Evolutionary conservation across 306 rosid genomes (phyloP), one percentile per base, ranked within the genome.

Genomic region (Cicer cuneatum): DNA sequence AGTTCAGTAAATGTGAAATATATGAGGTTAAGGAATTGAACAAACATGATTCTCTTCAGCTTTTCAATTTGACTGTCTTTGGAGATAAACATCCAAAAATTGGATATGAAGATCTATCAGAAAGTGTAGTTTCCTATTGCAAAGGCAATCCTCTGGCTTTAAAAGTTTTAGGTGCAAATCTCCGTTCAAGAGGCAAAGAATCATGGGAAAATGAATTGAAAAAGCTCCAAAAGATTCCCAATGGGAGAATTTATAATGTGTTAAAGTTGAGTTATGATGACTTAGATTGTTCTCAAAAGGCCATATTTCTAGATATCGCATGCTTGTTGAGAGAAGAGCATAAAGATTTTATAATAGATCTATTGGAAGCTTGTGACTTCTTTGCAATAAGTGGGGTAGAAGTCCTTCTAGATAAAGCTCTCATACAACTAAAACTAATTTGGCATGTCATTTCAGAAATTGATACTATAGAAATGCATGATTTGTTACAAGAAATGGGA

Each of bases 1-100:
- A 13, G 18, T 42, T 59, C 13, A 1, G 29, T 76, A 33, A 58
- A 11, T 58, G 65, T 58, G 64, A 19, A 45, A 54, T 60, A 38
- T 56, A 67, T 58, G 68, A 60, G 73, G 40, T 76, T 7, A 53
- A 37, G 48, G 24, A 12, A 35, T 65, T 84, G 57, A 63, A 45
- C 38, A 14, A 38, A 4, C 1, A 76, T 10, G 66, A 84, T 48
- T 75, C 84, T 5, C 80, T 75, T 48, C 1, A 75, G 18, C 84
- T 85, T 46, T 79, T 85, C 8, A 24, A 59, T 5, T 46, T 53
- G 38, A 72, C 56, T 19, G 80, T 56, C 11, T 85, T 85, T 41
- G 2, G 16, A 10, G 53, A 59, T 45, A 19, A 11, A 7, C 43
- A 14, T 3, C 82, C 84, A 35, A 12, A 19, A 13, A 33, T 2